Percentiles rank a stretch among this genome's conserved stretches.
Evolutionary conservation across 495 filamentous ascomycete species (phyloP).

Genomic region (Lophium mytilinum): DNA sequence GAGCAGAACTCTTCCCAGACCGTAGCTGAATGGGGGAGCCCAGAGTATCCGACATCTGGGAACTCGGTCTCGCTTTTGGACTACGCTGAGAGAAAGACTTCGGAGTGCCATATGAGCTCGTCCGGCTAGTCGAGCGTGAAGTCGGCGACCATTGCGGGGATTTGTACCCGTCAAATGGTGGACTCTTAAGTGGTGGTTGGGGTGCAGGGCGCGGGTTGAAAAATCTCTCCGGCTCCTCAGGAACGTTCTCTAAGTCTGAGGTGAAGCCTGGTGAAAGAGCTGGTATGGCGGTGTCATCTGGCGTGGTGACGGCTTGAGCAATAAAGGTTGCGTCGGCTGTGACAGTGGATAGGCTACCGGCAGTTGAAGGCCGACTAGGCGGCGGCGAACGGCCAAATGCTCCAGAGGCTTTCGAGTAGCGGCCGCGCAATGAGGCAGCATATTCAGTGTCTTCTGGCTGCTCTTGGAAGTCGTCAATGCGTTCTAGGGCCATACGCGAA

Average conservation of each 20-base stretch:
- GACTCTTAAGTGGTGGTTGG: constrained; percentile 13
- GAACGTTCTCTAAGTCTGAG: constrained; percentile 55
- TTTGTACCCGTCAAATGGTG: constrained; percentile 13
- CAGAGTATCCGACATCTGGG: constrained; percentile 29
- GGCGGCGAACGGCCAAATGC: constrained; percentile 15
- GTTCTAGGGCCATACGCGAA: constrained; percentile 12
- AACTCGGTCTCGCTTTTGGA: constrained; percentile 19
- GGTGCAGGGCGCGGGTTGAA: constrained; percentile 19
- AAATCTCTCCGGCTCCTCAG: constrained; percentile 60
- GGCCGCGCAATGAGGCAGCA: not conserved
- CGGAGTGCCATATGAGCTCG: constrained; percentile 6
- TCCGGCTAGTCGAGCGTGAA: constrained; percentile 11
- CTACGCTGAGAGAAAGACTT: constrained; percentile 8
- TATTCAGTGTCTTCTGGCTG: not conserved
- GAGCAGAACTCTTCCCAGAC: constrained; percentile 6
- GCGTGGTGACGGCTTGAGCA: constrained; percentile 40
- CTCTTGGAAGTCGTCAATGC: constrained; percentile 17
- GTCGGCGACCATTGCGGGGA: constrained; percentile 10
- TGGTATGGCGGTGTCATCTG: constrained; percentile 44
- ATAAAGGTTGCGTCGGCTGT: constrained; percentile 13
- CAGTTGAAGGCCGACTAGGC: constrained; percentile 1
- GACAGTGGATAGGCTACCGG: constrained; percentile 11
- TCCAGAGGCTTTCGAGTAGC: constrained; percentile 7
- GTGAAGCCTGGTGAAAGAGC: constrained; percentile 38
- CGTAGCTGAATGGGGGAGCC: constrained; percentile 6